Evolutionary conservation across 2,329 filamentous ascomycete species (phyloP).

Genomic region (Aspergillus awamori): DNA sequence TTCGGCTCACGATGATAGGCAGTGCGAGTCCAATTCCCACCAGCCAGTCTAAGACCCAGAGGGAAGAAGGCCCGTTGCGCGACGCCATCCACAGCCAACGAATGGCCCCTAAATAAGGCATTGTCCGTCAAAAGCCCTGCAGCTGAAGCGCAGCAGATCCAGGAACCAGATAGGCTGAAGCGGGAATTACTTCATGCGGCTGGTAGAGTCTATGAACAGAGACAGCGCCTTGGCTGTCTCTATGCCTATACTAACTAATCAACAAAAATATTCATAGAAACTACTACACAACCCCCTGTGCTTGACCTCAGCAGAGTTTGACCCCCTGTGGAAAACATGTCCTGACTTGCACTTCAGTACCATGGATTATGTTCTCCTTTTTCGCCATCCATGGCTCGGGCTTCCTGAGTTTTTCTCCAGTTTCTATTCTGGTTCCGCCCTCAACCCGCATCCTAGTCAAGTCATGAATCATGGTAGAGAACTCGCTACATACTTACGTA

Average conservation of each 20-base stretch:
- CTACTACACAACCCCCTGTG: too few species aligned
- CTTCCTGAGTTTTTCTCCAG: neutral
- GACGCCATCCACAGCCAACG: neutral
- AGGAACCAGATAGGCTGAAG: constrained; percentile 4
- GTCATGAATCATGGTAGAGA: neutral
- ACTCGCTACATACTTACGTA: neutral
- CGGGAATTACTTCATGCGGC: constrained; percentile 6
- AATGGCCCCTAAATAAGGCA: neutral
- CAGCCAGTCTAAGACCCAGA: neutral
- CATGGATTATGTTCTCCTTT: neutral
- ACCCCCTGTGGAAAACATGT: neutral
- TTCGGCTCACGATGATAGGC: neutral
- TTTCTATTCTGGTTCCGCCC: constrained; percentile 7
- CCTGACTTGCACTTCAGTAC: neutral
- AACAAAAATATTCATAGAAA: too few species aligned
- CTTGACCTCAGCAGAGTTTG: too few species aligned
- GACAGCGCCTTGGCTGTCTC: too few species aligned
- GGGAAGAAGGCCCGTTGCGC: neutral
- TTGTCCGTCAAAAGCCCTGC: constrained; percentile 6
- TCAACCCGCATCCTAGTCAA: neutral
- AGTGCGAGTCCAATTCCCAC: neutral
- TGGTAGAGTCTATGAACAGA: neutral
- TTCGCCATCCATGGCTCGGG: neutral
- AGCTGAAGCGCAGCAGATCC: constrained; percentile 1
- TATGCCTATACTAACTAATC: too few species aligned